These are phyloP conservation scores for Tolypocladium sp. DNA, from an alignment of 2,329 filamentous ascomycete genomes.

Conservation along the genomic window DNA sequence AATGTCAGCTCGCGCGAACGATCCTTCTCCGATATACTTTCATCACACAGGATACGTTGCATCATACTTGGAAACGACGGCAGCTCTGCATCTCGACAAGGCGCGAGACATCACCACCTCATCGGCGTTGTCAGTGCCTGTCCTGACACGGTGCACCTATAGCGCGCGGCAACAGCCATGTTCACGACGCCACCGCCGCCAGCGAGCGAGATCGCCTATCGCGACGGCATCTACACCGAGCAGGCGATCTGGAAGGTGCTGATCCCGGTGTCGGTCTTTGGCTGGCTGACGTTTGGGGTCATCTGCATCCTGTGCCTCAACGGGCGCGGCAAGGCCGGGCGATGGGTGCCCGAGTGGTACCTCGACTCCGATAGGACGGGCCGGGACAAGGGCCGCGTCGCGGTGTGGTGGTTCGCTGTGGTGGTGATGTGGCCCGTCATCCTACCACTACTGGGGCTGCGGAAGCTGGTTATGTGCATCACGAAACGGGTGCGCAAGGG, in stretches of 20 bases:
- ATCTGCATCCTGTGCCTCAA: slow-evolving; percentile 23
- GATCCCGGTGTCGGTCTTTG: slow-evolving; percentile 13
- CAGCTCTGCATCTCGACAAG: no score
- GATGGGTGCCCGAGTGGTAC: slow-evolving; percentile 25
- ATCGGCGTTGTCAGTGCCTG: no score
- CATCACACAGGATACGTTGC: background rate
- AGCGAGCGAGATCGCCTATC: background rate
- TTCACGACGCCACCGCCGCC: background rate
- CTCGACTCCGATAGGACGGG: slow-evolving; percentile 13
- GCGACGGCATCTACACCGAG: background rate
- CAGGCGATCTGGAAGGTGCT: slow-evolving; percentile 10
- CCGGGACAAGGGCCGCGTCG: slow-evolving; percentile 12
- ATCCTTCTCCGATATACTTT: background rate
- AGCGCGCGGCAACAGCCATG: no score
- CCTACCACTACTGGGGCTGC: slow-evolving; percentile 58
- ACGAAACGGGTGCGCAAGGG: slow-evolving; percentile 21
- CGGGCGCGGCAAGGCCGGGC: slow-evolving; percentile 14
- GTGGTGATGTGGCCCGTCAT: slow-evolving; percentile 45
- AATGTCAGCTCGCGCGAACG: no score
- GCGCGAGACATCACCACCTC: no score
- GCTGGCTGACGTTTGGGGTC: slow-evolving; percentile 20
- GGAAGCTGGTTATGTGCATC: slow-evolving; percentile 60
- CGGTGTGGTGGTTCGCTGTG: slow-evolving; percentile 18
- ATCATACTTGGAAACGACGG: background rate
- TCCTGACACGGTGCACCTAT: no score